Evolutionary conservation across 2,329 filamentous ascomycete species (phyloP).

Genomic region (Verticillium zaregamsianum): DNA sequence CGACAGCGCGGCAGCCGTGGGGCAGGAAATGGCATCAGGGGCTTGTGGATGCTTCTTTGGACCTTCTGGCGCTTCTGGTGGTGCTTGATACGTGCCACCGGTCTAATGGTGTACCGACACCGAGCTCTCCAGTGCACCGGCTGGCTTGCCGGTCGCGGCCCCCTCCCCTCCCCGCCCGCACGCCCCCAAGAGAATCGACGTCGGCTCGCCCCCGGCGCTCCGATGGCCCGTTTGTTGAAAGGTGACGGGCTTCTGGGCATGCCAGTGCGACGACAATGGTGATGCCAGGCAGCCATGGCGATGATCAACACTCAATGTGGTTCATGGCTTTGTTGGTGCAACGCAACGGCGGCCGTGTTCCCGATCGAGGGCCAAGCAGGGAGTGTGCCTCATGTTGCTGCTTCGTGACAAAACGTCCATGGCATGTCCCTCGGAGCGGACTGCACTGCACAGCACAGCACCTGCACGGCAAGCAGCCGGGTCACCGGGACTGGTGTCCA

Average conservation of each 20-base stretch:
- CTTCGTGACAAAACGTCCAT: not conserved
- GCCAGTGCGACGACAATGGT: not conserved
- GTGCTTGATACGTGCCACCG: not conserved
- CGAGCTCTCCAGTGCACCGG: not conserved
- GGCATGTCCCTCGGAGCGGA: not conserved
- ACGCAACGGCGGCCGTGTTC: not conserved
- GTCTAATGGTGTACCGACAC: not conserved
- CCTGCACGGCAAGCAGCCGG: not conserved
- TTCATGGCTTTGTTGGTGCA: not conserved
- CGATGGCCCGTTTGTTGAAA: not conserved
- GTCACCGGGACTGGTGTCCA: not conserved
- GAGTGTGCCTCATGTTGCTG: not conserved
- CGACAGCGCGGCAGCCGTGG: conserved; percentile 1
- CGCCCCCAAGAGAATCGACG: not conserved
- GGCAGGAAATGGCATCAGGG: conserved; percentile 2
- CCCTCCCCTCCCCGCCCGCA: not conserved
- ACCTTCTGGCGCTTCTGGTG: not conserved
- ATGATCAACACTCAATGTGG: not conserved
- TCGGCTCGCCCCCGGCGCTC: not conserved
- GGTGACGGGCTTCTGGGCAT: not conserved
- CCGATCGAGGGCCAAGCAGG: not conserved
- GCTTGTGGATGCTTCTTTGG: not conserved
- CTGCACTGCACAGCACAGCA: not conserved
- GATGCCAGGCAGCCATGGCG: not conserved
- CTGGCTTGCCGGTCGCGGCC: not conserved